These are phyloP conservation scores for Aspergillus novoparasiticus DNA, from an alignment of 2,329 filamentous ascomycete species.

Conservation along the genomic window DNA sequence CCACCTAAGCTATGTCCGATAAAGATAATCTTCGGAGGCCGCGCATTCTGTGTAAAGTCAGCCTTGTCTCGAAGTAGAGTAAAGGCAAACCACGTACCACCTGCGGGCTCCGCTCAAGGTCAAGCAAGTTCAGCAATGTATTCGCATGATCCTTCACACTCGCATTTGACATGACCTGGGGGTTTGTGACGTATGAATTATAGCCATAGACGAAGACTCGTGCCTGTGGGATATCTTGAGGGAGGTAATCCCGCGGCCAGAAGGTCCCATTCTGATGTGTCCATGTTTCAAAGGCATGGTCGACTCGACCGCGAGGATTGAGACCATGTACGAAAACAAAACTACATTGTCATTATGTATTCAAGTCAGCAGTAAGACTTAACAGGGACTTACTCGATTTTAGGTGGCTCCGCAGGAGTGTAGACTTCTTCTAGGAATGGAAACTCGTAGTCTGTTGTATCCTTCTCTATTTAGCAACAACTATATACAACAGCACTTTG, in stretches of 20 bases:
- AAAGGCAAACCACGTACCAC: constrained; percentile 14
- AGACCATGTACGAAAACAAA: constrained; percentile 37
- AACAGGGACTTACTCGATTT: constrained; percentile 28
- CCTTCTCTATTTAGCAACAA: constrained; percentile 13
- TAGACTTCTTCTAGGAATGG: constrained; percentile 35
- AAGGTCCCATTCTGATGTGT: constrained; percentile 31
- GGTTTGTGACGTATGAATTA: constrained; percentile 33
- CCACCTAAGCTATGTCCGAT: constrained; percentile 37
- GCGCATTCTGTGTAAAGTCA: constrained; percentile 15
- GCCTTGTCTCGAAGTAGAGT: neutral
- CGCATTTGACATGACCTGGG: constrained; percentile 37
- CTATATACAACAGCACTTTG: neutral
- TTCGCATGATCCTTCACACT: constrained; percentile 40
- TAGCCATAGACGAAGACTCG: constrained; percentile 37
- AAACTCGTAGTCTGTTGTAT: constrained; percentile 27
- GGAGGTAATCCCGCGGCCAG: constrained; percentile 29
- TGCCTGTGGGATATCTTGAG: constrained; percentile 32
- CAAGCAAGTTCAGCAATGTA: constrained; percentile 34
- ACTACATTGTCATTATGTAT: constrained; percentile 12
- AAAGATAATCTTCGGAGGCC: constrained; percentile 33
- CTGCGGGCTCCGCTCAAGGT: constrained; percentile 33
- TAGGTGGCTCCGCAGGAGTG: constrained; percentile 26
- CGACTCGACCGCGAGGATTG: constrained; percentile 32
- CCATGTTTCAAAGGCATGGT: constrained; percentile 38
- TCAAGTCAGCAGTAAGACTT: too few relatives aligned